Base-by-base conservation (phyloP, 208 protist species). In the Leishmania major region DNA sequence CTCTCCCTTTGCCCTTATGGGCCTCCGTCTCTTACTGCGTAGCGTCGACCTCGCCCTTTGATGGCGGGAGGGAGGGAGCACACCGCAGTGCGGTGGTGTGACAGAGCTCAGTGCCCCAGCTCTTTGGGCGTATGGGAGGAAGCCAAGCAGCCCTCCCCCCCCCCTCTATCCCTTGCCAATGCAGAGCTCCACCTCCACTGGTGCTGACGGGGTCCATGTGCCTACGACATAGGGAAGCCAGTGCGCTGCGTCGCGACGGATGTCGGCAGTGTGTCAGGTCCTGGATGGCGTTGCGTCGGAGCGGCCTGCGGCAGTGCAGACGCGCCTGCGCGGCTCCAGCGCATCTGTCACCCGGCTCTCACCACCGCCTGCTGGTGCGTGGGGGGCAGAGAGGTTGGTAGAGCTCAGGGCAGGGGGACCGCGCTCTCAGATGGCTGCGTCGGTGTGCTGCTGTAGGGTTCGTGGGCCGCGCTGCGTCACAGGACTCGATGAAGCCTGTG, bases 11-110 rank as follows among this genome's bases (percentile, higher is more conserved):
- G 25, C 69, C 74, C 11, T 64, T 80, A 51, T 55, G 8, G 22
- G 4, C 17, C 71, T 60, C 37, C 28, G 37, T 79, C 37, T 45
- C 75, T 81, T 79, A 31, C 81, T 77, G n/a, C 77, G 82, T 86
- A 79, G 66, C 76, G 57, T 81, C 81, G 8, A 22, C 15, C 51
- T 55, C 59, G 7, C 8, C 28, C n/a, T 25, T 64, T 25, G 19
- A 31, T 64, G 59, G 13, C 28, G 59, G 15, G 43, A 45, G 43
- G 43, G 43, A 11, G 59, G 28, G 2, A 64, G 15, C 51, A 55
- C 51, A 67, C 82, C 35, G 62, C 75, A 51, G 49, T 51, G 49
- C 13, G 49, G 49, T 43, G 49, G 49, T 51, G 13, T 51, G 2
- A 5, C 49, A 51, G 49, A 51, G 49, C 1, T 19, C 51, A 19